phyloP scores from a whole-genome alignment of 768 basidiomycete genomes.

The Mrakia hoshinonis region DNA sequence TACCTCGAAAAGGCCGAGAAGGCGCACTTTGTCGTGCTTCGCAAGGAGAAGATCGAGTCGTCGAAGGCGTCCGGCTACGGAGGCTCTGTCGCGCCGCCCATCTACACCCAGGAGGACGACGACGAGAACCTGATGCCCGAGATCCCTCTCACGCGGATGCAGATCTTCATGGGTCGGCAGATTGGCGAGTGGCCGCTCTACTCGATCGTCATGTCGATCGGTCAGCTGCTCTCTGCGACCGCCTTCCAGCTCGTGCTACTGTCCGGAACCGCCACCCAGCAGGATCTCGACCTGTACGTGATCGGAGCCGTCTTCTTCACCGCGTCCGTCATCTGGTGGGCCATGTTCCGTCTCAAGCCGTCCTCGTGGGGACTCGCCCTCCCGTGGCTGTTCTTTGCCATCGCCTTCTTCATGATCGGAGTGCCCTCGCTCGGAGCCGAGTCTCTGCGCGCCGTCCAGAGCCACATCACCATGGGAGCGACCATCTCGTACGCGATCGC shows the following conservation, averaged over 20 bases:
- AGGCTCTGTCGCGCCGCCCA: constrained; percentile 3
- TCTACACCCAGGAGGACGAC: constrained; percentile 27
- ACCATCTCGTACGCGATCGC: constrained; percentile 84
- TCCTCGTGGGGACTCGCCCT: constrained; percentile 74
- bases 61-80: constrained; percentile 25
- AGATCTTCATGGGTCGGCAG: constrained; percentile 72
- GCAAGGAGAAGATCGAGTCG: constrained; percentile 56
- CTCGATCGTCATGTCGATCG: constrained; percentile 31
- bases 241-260: constrained; percentile 91
- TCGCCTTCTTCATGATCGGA: constrained; percentile 86
- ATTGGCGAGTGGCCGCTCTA: constrained; percentile 83
- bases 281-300: constrained; percentile 75
- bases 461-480: constrained; percentile 49
- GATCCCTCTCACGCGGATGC: constrained; percentile 43
- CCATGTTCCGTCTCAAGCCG: constrained; percentile 72
- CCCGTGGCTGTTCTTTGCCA: constrained; percentile 84
- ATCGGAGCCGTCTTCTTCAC: constrained; percentile 79
- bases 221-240: constrained; percentile 56
- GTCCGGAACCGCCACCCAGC: constrained; percentile 77
- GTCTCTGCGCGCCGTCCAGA: constrained; percentile 45
- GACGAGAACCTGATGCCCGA: constrained; percentile 30
- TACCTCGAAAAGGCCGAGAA: constrained; percentile 86
- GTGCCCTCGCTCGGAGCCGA: constrained; percentile 59
- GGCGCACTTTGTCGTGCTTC: constrained; percentile 80
- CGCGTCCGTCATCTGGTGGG: constrained; percentile 66